Base-by-base conservation (phyloP, 1,139 yeast genomes). In the Magnusiomyces clavatus region DNA sequence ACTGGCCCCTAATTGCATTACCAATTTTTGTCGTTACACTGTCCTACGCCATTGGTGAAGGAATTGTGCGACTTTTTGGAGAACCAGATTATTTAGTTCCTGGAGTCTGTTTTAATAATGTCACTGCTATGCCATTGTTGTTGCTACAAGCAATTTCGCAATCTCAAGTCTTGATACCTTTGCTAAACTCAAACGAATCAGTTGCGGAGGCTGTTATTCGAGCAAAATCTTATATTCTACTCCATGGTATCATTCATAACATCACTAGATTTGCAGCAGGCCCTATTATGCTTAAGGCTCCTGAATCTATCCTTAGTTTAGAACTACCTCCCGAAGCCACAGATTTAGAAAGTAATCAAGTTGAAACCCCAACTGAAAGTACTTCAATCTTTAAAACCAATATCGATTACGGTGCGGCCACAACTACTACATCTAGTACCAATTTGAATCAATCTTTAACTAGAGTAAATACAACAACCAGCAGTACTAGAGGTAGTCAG, bases 81-180 rank as follows among this genome's bases (percentile, higher is more conserved):
- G 53, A 54, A 44, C 60, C 57, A 16, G 39, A 46, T 24, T 58
- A 54, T 47, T 51, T 58, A 45, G 50, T 58, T 31, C 60, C 61
- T 19, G 61, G 61, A 1, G 50, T 58, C 49, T 55, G 57, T 31
- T 58, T 58, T 52, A 58, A 58, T 50, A 58, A 58, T 46, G 59
- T 57, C 40, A 59, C 58, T 16, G 56, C 60, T n/a, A 53, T 58
- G 46, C 61, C 60, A 3, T 52, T 58, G n/a, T 44, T 58, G 8
- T 50, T 58, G 35, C 40, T 58, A 34, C 49, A 50, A 38, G 59
- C 61, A 12, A 53, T 58, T n/a, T 54, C 57, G 6, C 48, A 55
- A 24, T 51, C 59, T n/a, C 54, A 56, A 16, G 58, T 58, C 11
- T 50, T 58, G 4, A 43, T 48, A 19, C 52, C 55, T 2, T 48